These are phyloP conservation scores for Nemania diffusa DNA, from an alignment of 2,329 filamentous ascomycete genomes.

Conservation along the genomic window DNA sequence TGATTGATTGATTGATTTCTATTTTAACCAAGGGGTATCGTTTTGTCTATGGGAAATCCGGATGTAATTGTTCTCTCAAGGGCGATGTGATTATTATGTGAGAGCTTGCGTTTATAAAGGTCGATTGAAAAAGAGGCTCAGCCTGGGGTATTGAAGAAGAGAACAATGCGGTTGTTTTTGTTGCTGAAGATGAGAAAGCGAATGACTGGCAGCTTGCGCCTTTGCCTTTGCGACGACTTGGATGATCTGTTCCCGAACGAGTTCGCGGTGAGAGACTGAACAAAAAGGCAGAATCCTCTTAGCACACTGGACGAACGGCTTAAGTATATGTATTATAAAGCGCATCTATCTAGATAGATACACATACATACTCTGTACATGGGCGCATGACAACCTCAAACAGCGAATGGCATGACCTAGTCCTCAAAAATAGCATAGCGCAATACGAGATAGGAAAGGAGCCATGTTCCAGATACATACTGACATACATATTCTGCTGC, in stretches of 20 bases:
- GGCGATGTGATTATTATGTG: not conserved
- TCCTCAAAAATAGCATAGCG: conserved; percentile 41
- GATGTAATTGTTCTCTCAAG: not conserved
- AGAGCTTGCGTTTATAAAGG: not conserved
- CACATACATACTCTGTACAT: not conserved
- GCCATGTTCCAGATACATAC: conserved; percentile 31
- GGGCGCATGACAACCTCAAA: conserved; percentile 36
- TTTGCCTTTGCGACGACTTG: conserved; percentile 20
- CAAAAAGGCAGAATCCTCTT: too few species aligned
- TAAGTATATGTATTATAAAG: conserved; percentile 31
- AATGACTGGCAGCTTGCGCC: conserved; percentile 39
- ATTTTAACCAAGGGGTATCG: not conserved
- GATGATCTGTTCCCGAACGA: conserved; percentile 30
- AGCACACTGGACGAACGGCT: conserved; percentile 11
- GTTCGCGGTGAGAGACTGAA: conserved; percentile 17
- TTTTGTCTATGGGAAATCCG: not conserved
- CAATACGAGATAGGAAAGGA: conserved; percentile 38
- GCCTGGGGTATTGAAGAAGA: conserved; percentile 44
- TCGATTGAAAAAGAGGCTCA: conserved; percentile 48
- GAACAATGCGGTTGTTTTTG: conserved; percentile 19
- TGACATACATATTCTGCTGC: conserved; percentile 29
- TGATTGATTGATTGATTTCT: conserved; percentile 38
- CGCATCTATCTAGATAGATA: not conserved
- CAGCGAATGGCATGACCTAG: conserved; percentile 28
- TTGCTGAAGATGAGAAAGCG: conserved; percentile 41